Percentiles rank a stretch among this genome's conserved stretches.
phyloP scores from a whole-genome alignment of 805 yeast genomes.

The Schwanniomyces yamadae region DNA sequence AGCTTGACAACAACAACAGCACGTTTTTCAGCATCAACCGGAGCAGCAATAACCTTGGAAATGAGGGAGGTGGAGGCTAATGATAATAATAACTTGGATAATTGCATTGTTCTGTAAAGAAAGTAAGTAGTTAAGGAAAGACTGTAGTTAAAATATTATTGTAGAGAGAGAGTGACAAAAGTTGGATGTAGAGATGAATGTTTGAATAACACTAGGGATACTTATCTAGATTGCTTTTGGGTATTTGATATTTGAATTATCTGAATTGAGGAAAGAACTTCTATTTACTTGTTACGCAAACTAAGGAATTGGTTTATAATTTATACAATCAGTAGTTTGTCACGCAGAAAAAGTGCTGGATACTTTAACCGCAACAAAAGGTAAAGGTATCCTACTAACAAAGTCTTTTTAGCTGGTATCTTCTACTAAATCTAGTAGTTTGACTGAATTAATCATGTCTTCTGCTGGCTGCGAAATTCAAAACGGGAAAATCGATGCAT shows the following conservation, averaged over 20 bases:
- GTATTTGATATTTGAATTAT: slow-evolving; percentile 3
- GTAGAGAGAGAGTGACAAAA: slow-evolving; percentile 20
- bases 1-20: slow-evolving; percentile 31
- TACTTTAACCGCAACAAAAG: too few relatives aligned
- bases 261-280: too few relatives aligned
- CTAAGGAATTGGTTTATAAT: too few relatives aligned
- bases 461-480: too few relatives aligned
- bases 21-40: slow-evolving; percentile 19
- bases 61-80: slow-evolving; percentile 20
- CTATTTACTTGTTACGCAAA: too few relatives aligned
- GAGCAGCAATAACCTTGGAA: slow-evolving; percentile 13
- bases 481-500: too few relatives aligned
- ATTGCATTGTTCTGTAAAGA: slow-evolving; percentile 19
- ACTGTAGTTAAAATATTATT: slow-evolving; percentile 15
- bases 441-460: too few relatives aligned
- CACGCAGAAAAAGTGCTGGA: too few relatives aligned
- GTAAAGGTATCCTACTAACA: too few relatives aligned
- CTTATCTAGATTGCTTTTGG: slow-evolving; percentile 2
- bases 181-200: slow-evolving; percentile 11
- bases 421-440: too few relatives aligned
- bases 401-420: too few relatives aligned
- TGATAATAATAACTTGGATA: slow-evolving; percentile 21
- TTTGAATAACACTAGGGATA: slow-evolving; percentile 9
- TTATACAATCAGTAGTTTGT: too few relatives aligned
- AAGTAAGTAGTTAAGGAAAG: slow-evolving; percentile 14